Evolutionary conservation across 2,329 filamentous ascomycete genomes (phyloP), one percentile per base, ranked within the genome.

Genomic region (Penicillium sp.): DNA sequence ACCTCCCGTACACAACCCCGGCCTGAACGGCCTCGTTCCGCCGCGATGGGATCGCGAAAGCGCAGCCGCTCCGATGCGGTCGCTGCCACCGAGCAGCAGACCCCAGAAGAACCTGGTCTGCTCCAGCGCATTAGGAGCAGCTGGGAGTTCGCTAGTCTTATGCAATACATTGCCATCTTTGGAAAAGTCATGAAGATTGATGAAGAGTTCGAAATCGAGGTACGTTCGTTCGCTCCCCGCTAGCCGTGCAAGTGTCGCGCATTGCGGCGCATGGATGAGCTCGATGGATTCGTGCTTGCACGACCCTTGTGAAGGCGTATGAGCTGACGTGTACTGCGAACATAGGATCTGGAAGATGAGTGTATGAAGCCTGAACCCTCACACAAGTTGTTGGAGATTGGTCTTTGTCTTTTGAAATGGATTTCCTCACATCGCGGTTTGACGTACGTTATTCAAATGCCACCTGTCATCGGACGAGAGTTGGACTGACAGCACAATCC

Each of bases 111-210:
- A 53, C 62, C 67, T 51, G 70, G 69, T 29, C 63, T 85, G 49
- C 78, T 95, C 26, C 76, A 84, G 53, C 85, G 81, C 60, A 82
- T 97, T 61, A 85, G 93, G 58, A 94, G 89, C 69, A 91, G 89
- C 81, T 97, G 93, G 92, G 89, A 96, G 72, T 96, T 97, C 74
- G 90, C 93, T 56, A 93, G 91, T 66, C 77, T 97, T 7, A 91
- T 88, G 75, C 93, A 99, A 74, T 99, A 91, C 82, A 89, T 97
- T 56, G 89, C 87, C 70, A 84, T 93, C 38, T 99, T 99, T 72
- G 92, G 93, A 56, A 86, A 88, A 65, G 86, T 86, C 41, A 86
- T 95, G 70, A 96, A 95, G 76, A 89, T 97, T 60, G 87, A 94
- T 64, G 88, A 95, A 57, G 85, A 88, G 67, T 81, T 96, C 58